Evolutionary conservation across 2,329 filamentous ascomycete species (phyloP).

Genomic region (Tricladium varicosporioides): DNA sequence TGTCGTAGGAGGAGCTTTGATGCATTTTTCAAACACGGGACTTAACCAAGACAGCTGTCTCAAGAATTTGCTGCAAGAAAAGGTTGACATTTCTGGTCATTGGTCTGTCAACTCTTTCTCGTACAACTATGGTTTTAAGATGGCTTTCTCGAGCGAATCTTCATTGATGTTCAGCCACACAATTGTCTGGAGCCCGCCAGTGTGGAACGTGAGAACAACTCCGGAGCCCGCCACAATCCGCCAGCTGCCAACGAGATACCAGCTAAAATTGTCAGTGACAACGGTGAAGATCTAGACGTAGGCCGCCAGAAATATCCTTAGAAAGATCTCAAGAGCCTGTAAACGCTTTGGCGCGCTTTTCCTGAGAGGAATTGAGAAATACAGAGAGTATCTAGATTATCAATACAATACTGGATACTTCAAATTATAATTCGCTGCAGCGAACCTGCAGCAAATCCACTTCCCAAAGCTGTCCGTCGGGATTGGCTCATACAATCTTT

Average conservation of each 20-base stretch:
- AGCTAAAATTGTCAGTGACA: not conserved
- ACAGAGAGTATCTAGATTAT: not conserved
- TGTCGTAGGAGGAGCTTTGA: too few relatives aligned
- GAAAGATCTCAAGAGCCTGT: not conserved
- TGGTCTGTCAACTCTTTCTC: not conserved
- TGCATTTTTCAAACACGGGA: too few relatives aligned
- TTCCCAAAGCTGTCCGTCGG: not conserved
- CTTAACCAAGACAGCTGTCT: not conserved
- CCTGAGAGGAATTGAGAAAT: not conserved
- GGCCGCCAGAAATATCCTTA: not conserved
- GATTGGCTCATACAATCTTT: not conserved
- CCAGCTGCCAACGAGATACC: not conserved
- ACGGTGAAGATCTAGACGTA: not conserved
- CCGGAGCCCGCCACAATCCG: not conserved
- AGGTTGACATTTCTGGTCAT: constrained; percentile 8
- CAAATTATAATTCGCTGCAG: not conserved
- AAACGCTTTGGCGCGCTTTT: not conserved
- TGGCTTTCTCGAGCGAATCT: not conserved
- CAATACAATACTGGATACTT: not conserved
- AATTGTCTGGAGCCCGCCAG: not conserved
- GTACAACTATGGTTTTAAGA: not conserved
- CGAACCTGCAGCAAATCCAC: not conserved
- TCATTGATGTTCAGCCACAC: too few relatives aligned
- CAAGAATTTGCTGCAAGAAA: constrained; percentile 1
- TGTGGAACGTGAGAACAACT: not conserved